phyloP scores from a whole-genome alignment of 805 yeast genomes.

The Candida orba region DNA sequence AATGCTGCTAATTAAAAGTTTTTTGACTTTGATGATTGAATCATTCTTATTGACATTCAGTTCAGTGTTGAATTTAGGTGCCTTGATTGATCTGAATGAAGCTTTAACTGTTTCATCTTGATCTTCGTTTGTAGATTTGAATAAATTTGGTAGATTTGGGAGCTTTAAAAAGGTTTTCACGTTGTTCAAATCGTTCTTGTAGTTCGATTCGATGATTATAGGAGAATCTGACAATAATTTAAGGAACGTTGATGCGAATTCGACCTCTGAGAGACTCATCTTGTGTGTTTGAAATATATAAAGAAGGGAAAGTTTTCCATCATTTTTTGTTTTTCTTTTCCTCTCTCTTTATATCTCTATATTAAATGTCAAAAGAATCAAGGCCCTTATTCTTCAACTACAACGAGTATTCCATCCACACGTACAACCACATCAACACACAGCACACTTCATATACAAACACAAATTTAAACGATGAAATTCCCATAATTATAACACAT shows the following conservation, averaged over 20 bases:
- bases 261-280: conserved; percentile 15
- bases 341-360: too few relatives aligned
- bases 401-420: conserved; percentile 46
- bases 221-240: conserved; percentile 14
- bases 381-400: conserved; percentile 50
- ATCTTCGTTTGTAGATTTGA: background rate
- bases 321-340: background rate
- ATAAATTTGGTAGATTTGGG: conserved; percentile 32
- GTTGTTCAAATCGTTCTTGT: conserved; percentile 19
- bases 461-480: conserved; percentile 13
- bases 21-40: conserved; percentile 29
- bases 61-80: conserved; percentile 54
- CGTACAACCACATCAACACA: conserved; percentile 7
- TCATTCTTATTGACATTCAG: conserved; percentile 21
- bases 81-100: conserved; percentile 60
- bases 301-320: background rate
- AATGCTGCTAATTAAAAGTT: conserved; percentile 12
- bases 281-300: background rate
- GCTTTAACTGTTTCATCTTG: background rate
- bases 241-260: conserved; percentile 16
- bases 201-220: conserved; percentile 18
- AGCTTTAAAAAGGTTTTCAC: conserved; percentile 30
- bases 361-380: background rate
- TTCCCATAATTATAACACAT: conserved; percentile 48
- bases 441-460: background rate